These are phyloP conservation scores for Fusarium denticulatum DNA, from an alignment of 2,329 filamentous ascomycete species.

Conservation along the genomic window DNA sequence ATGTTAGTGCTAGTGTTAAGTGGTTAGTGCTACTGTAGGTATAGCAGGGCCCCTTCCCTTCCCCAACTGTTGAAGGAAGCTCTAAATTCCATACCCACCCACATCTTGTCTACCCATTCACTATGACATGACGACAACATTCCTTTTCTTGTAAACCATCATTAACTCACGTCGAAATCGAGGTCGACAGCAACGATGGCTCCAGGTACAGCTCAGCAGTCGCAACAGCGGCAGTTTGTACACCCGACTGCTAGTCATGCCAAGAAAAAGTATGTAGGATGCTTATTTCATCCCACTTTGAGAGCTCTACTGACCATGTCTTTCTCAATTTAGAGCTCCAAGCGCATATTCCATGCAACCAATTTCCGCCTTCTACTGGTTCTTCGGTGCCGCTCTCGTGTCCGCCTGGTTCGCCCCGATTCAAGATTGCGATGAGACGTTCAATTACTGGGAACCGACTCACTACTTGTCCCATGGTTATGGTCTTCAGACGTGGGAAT, in stretches of 20 bases:
- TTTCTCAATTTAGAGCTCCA: conserved; percentile 43
- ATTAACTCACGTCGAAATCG: conserved; percentile 16
- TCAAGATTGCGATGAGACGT: conserved; percentile 97
- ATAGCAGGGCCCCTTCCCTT: neutral
- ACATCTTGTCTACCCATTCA: conserved; percentile 17
- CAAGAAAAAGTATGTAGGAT: conserved; percentile 57
- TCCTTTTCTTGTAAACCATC: conserved; percentile 35
- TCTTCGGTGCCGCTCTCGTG: conserved; percentile 76
- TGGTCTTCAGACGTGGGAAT: conserved; percentile 98
- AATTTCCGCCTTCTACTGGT: conserved; percentile 82
- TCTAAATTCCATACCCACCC: conserved; percentile 23
- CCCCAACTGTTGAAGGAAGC: conserved; percentile 46
- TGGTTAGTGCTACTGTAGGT: neutral
- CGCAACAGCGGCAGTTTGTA: conserved; percentile 52
- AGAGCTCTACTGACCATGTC: conserved; percentile 15
- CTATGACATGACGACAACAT: conserved; percentile 42
- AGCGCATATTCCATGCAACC: conserved; percentile 74
- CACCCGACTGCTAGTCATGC: conserved; percentile 62
- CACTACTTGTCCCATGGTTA: conserved; percentile 95
- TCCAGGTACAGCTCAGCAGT: conserved; percentile 46
- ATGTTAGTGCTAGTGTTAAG: conserved; percentile 2
- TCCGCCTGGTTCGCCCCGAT: conserved; percentile 89
- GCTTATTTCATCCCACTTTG: neutral
- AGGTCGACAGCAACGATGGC: conserved; percentile 51
- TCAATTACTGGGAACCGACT: conserved; percentile 98